A percentile compares a stretch with the other conserved stretches of the same genome.
Conservation (phyloP, 2,329 filamentous ascomycete genomes). For the Arthrobotrys iridis region DNA sequence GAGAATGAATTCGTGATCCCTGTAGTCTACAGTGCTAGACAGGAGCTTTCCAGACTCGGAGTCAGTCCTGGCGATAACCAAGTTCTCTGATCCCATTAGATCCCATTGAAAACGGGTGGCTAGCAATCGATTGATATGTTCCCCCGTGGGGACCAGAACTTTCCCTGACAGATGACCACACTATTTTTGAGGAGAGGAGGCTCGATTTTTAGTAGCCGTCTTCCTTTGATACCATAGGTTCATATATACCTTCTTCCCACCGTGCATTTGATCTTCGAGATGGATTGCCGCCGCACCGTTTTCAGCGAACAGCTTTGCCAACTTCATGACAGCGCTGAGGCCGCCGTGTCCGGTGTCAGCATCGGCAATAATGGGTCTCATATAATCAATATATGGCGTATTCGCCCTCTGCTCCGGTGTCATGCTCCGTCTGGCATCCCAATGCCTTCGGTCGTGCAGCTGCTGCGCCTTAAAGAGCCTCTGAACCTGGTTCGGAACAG, state of each 20-base stretch:
- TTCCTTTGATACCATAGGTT: not conserved
- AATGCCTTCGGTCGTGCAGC: slow-evolving; percentile 95
- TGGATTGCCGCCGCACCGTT: slow-evolving; percentile 96
- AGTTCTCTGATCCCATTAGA: slow-evolving; percentile 93
- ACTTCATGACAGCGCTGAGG: slow-evolving; percentile 89
- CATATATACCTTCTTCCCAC: slow-evolving; percentile 78
- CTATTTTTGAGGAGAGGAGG: slow-evolving; percentile 56
- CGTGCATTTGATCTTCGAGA: slow-evolving; percentile 97
- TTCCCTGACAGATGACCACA: slow-evolving; percentile 97
- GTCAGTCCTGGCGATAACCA: slow-evolving; percentile 93
- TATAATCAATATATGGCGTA: slow-evolving; percentile 87
- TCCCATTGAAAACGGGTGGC: slow-evolving; percentile 98
- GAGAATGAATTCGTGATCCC: slow-evolving; percentile 96
- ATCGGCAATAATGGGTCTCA: slow-evolving; percentile 94
- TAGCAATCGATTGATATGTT: slow-evolving; percentile 94
- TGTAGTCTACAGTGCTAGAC: slow-evolving; percentile 88
- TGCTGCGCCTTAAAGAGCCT: slow-evolving; percentile 95
- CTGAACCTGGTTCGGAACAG: slow-evolving; percentile 97
- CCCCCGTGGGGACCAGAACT: slow-evolving; percentile 89
- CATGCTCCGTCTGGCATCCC: slow-evolving; percentile 83
- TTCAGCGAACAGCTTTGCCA: slow-evolving; percentile 97
- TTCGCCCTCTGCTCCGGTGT: slow-evolving; percentile 75
- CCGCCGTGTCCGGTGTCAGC: slow-evolving; percentile 97
- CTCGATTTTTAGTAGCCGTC: slow-evolving; percentile 2
- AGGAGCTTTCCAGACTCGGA: slow-evolving; percentile 92